Evolutionary conservation across 371 early-diverging fungal genomes (phyloP), one percentile per base, ranked within the genome.

Genomic region (Phascolomyces articulosus): DNA sequence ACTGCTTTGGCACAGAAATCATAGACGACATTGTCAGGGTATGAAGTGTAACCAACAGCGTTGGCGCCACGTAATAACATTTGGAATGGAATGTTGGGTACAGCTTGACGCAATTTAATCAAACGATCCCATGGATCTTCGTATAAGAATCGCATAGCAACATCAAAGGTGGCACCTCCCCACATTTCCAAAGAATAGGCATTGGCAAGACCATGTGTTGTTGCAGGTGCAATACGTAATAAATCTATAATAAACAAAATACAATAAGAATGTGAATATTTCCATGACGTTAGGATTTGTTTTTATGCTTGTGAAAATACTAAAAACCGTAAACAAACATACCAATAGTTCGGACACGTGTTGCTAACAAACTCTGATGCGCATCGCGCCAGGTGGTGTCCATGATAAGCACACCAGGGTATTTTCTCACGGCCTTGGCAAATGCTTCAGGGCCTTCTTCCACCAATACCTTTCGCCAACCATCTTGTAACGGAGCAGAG

Each of bases 51-150:
- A 31, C 98, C 98, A 24, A 97, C 98, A 11, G 96, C 98, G 67
- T 96, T 96, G 64, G 98, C 98, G 57, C 98, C 98, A 75, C 98
- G 92, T 58, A 97, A 88, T 38, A 97, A 85, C 98, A 97, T 97
- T 79, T 95, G 96, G 89, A 97, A 97, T 20, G 98, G 98, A 72
- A 97, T 87, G 79, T 96, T 96, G 72, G 98, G 98, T n/a, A 93
- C 94, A 20, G 93, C 85, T 56, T 87, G 78, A 56, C 98, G 91
- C 55, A 97, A 82, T 49, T 83, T 55, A 28, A 75, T 74, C 66
- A 97, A 80, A 60, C 98, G 90, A 62, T 96, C 96, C 96, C 96
- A 97, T 40, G 96, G 96, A 75, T 94, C 94, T 71, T 97, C 98
- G 65, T 93, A 86, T 66, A 96, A 79, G 90, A 96, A 97, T 55